Evolutionary conservation across 129 eudicot species (phyloP), one percentile per base, ranked within the genome.

Genomic region (Mikania micrantha): DNA sequence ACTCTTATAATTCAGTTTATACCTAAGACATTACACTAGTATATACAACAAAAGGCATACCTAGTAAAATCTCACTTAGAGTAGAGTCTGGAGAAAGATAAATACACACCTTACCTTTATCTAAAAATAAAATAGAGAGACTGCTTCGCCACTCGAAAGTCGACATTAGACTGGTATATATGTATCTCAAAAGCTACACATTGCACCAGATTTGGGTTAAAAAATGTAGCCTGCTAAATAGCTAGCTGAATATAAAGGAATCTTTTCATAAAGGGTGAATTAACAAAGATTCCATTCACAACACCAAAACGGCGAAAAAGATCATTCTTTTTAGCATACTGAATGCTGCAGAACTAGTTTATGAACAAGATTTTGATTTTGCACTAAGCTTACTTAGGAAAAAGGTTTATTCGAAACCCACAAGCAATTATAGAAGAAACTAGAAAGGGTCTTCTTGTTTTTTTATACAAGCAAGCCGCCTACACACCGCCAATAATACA

Each of bases 311-410:
- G 65, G 64, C 9, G 35, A 63, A 49, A 10, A 39, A 54, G 32
- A 39, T 24, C 58, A 54, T 53, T 53, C 71, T 54, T 52, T 64
- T 54, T 36, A 72, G 53, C 63, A 72, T 24, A 9, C 25, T 57
- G 19, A 60, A 28, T 60, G 47, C 59, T 45, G 61, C 34, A 60
- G 59, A 45, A 60, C 60, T 35, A 39, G 74, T 71, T 45, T 71
- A 71, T 47, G 67, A 49, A 71, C 69, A 58, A 75, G 58, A 75
- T 75, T 74, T 66, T 75, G 50, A 57, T 74, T 67, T 49, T 58
- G 41, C 60, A 67, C 31, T 36, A 35, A 17, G 1, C 54, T 56
- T 45, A 60, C 79, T 35, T 67, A 22, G 60, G 29, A 69, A 70
- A 44, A 15, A 12, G 45, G 56, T 67, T 53, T 75, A 67, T 75